Evolutionary conservation across 805 yeast genomes (phyloP).

Genomic region (Candida michaelii): DNA sequence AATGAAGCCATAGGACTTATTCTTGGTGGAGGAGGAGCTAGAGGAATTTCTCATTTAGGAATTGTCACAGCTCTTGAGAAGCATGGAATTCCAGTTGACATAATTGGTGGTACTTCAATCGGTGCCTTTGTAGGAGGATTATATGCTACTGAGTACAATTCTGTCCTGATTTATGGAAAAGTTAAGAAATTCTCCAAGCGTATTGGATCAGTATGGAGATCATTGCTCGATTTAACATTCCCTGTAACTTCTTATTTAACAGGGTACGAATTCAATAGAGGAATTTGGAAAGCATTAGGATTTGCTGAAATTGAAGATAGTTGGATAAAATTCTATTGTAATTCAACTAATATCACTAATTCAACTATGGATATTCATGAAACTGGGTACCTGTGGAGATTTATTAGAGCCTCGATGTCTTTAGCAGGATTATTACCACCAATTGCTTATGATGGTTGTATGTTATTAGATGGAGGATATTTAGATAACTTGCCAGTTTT

Average conservation of each 20-base stretch:
- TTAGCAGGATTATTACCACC: constrained; percentile 92
- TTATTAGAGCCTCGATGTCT: constrained; percentile 94
- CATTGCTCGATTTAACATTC: constrained; percentile 79
- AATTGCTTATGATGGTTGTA: constrained; percentile 81
- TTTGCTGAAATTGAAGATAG: constrained; percentile 92
- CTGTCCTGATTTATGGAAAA: constrained; percentile 87
- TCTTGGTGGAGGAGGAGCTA: constrained; percentile 96
- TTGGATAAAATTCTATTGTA: constrained; percentile 86
- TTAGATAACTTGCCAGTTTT: constrained; percentile 89
- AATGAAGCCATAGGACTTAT: constrained; percentile 95
- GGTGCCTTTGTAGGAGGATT: constrained; percentile 96
- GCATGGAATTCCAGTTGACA: constrained; percentile 88
- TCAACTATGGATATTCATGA: constrained; percentile 94
- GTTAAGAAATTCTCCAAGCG: constrained; percentile 84
- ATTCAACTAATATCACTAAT: constrained; percentile 92
- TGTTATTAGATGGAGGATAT: constrained; percentile 95
- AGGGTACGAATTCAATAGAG: constrained; percentile 95
- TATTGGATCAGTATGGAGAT: constrained; percentile 83
- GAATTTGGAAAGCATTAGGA: constrained; percentile 96
- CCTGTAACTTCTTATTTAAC: constrained; percentile 95
- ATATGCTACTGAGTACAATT: constrained; percentile 88
- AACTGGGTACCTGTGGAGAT: constrained; percentile 93
- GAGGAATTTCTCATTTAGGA: constrained; percentile 92
- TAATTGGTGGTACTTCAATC: constrained; percentile 94
- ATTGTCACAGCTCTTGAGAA: constrained; percentile 88